phyloP scores from a whole-genome alignment of 2,329 filamentous ascomycete species.

The Colletotrichum ledebouriae region DNA sequence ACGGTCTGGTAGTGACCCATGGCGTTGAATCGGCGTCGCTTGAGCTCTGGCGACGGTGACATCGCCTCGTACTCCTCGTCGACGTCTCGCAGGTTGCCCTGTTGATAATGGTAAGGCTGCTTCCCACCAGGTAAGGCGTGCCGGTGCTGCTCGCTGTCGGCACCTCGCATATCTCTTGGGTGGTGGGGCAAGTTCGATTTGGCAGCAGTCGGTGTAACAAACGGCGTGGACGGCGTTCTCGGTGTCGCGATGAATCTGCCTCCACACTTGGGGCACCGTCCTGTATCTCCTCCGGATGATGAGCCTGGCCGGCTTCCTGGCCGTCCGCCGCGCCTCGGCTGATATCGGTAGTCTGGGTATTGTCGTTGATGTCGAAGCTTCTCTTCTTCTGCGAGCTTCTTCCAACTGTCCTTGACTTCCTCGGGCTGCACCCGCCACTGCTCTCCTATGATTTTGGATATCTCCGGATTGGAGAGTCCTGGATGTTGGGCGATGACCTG shows the following conservation, averaged over 20 bases:
- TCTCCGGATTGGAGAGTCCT: slow-evolving; percentile 93
- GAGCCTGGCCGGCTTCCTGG: slow-evolving; percentile 49
- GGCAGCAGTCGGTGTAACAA: slow-evolving; percentile 53
- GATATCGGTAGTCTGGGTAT: slow-evolving; percentile 95
- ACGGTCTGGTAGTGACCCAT: slow-evolving; percentile 51
- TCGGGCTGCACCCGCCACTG: slow-evolving; percentile 87
- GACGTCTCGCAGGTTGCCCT: slow-evolving; percentile 45
- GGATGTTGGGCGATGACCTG: slow-evolving; percentile 85
- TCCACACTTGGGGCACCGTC: slow-evolving; percentile 78
- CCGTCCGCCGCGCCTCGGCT: slow-evolving; percentile 78
- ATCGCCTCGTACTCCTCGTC: slow-evolving; percentile 56
- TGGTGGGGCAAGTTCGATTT: slow-evolving; percentile 43
- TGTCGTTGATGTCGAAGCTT: slow-evolving; percentile 89
- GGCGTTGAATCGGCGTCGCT: slow-evolving; percentile 72
- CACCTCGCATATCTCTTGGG: slow-evolving; percentile 29
- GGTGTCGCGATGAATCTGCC: slow-evolving; percentile 76
- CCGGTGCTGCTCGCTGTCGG: slow-evolving; percentile 37
- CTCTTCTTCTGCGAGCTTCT: slow-evolving; percentile 90
- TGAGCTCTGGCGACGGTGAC: slow-evolving; percentile 67
- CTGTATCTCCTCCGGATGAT: slow-evolving; percentile 62
- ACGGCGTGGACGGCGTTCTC: slow-evolving; percentile 67
- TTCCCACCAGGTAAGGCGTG: slow-evolving; percentile 35
- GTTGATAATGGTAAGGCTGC: slow-evolving; percentile 36
- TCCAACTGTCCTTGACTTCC: slow-evolving; percentile 87
- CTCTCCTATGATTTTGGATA: slow-evolving; percentile 96